Base-by-base conservation (phyloP, 805 yeast genomes). In the Lipomyces sp. region DNA sequence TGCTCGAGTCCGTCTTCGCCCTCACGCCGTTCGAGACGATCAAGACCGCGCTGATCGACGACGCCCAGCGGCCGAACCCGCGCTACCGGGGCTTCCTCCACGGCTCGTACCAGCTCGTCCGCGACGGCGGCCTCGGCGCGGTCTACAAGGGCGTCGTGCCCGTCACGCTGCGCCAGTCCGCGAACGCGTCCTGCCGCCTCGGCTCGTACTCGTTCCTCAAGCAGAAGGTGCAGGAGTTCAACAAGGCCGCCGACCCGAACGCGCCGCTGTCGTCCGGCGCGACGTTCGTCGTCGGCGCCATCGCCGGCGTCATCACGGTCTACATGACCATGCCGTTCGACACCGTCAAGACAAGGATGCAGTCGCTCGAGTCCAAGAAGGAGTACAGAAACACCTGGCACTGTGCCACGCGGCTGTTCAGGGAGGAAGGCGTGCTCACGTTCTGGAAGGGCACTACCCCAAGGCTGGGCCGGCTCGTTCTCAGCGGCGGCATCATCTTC, bases 371-470 rank as follows among this genome's bases (percentile, higher is more conserved):
- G 32, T 86, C 96, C 6, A 76, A 77, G 44, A 75, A 76, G 61
- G 69, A 76, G 63, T 93, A 91, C 70, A 67, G 77, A 1, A 80
- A 89, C 41, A 90, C 97, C 0, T 19, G 84, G 36, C 79, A 91
- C 70, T 91, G 98, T 69, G 90, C 95, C 62, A 78, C 71, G 18
- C 81, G 78, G 57, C 82, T 93, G 45, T 84, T 85, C 68, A 83
- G 73, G 64, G 84, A 91, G 47, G 98, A 91, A 70, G 98, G 98
- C 8, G 71, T 90, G 58, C 72, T 79, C 64, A 85, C 96, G 4
- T 88, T 89, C 71, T 91, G 98, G 98, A 87, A 87, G 70, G 98
- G 98, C 55, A 96, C 98, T 32, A 93, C 98, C 1, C 98, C 98
- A 40, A 78, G 98, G 65, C 74, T 91, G 55, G 98, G 98, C 4